Evolutionary conservation across 2,329 filamentous ascomycete genomes (phyloP), one percentile per base, ranked within the genome.

Genomic region (Fusarium clavum): DNA sequence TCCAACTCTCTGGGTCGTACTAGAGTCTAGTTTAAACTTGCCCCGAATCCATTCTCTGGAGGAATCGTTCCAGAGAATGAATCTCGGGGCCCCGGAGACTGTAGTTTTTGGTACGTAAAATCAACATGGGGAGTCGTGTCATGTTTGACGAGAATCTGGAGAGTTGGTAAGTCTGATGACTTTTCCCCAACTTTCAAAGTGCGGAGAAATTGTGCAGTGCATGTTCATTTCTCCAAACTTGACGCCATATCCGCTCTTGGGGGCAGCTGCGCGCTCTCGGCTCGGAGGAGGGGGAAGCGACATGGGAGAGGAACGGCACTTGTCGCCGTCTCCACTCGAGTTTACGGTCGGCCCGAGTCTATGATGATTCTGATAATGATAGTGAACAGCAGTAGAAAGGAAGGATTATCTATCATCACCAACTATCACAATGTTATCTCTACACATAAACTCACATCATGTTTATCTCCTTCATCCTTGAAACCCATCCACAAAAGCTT

Each of bases 71-170:
- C 62, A 55, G 47, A 48, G 60, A 48, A 9, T 12, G 8, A 43
- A 66, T 67, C 55, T 67, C 63, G 62, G 63, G 63, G 63, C 63
- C 63, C 63, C 63, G n/a, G 62, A 54, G 24, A 67, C n/a, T 20
- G 11, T 20, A 27, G 38, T 55, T 66, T 66, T 4, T 16, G 29
- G 48, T 66, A 66, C 63, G 63, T 67, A 66, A 66, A 14, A 47
- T 13, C 18, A 2, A 57, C 48, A 58, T 43, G 38, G 47, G 24
- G 18, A 40, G 18, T 53, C 48, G 48, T 52, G 46, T 45, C 45
- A 47, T 65, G 62, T 55, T 55, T 43, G 8, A 22, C 8, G 16
- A 27, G 41, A 53, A 59, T 56, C 49, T 55, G 40, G 57, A 59
- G 57, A 55, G 29, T 29, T 38, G 40, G 12, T 32, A 53, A 43